phyloP scores from a whole-genome alignment of 2,329 filamentous ascomycete species.

The Neopestalotiopsis sp. region DNA sequence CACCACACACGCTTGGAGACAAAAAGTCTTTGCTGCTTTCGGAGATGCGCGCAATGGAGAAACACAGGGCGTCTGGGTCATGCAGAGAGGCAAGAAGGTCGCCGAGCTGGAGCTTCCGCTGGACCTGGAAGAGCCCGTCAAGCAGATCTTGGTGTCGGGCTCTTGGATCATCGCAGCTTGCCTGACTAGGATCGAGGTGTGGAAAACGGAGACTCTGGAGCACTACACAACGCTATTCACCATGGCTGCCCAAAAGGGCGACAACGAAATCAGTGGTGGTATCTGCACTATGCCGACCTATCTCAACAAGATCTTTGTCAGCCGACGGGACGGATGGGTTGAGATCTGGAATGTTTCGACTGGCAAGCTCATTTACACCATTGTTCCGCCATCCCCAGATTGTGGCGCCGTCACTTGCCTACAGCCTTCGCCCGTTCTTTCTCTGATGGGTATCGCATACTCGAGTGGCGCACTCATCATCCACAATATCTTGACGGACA shows the following conservation, averaged over 20 bases:
- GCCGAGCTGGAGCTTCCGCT: constrained; percentile 74
- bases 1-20: constrained; percentile 85
- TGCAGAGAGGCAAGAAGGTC: constrained; percentile 86
- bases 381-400: constrained; percentile 75
- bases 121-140: constrained; percentile 73
- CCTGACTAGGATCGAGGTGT: constrained; percentile 80
- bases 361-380: constrained; percentile 87
- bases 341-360: constrained; percentile 98
- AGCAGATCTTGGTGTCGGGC: constrained; percentile 81
- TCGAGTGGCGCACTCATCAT: constrained; percentile 79
- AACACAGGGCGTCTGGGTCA: constrained; percentile 81
- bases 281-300: constrained; percentile 92
- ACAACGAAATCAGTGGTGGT: constrained; percentile 75
- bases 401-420: constrained; percentile 87
- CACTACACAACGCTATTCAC: constrained; percentile 86
- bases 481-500: constrained; percentile 82
- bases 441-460: constrained; percentile 87
- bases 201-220: constrained; percentile 82
- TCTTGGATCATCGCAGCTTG: constrained; percentile 89
- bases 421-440: constrained; percentile 82
- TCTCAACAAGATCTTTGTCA: constrained; percentile 94
- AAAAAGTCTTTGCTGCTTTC: constrained; percentile 89
- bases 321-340: constrained; percentile 83
- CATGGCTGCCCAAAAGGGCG: constrained; percentile 59
- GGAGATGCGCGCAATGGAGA: constrained; percentile 62